phyloP scores from a whole-genome alignment of 352 stramenopile genomes.

The Globisporangium sylvaticum region DNA sequence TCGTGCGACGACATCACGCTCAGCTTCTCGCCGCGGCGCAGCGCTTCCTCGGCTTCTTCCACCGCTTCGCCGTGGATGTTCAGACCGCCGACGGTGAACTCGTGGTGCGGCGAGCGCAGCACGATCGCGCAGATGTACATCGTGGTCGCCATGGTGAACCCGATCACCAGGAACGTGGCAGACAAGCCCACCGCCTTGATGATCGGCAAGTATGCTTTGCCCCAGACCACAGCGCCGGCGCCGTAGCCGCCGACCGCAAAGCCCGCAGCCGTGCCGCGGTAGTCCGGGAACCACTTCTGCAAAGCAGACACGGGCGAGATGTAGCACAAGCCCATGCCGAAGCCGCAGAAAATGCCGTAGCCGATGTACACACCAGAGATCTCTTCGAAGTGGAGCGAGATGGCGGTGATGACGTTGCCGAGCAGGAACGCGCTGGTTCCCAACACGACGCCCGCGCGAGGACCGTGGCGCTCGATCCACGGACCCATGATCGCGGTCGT shows the following conservation, averaged over 20 bases:
- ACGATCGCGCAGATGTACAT: slow-evolving; percentile 40
- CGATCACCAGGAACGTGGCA: slow-evolving; percentile 46
- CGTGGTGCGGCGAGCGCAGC: slow-evolving; percentile 41
- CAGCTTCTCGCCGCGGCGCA: slow-evolving; percentile 34
- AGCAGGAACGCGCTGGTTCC: slow-evolving; percentile 49
- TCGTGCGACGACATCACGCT: slow-evolving; percentile 41
- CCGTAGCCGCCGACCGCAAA: slow-evolving; percentile 68
- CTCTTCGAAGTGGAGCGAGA: slow-evolving; percentile 42
- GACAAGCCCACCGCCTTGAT: slow-evolving; percentile 44
- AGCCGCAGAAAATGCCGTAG: slow-evolving; percentile 62
- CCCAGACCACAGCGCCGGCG: slow-evolving; percentile 58
- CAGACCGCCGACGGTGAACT: slow-evolving; percentile 42
- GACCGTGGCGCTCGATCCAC: slow-evolving; percentile 63
- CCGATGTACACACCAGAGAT: slow-evolving; percentile 59
- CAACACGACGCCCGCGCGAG: slow-evolving; percentile 42
- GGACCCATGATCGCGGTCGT: slow-evolving; percentile 62
- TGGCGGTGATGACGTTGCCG: slow-evolving; percentile 42
- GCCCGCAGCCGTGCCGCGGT: slow-evolving; percentile 58
- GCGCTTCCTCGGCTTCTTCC: slow-evolving; percentile 27
- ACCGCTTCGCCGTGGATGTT: slow-evolving; percentile 63
- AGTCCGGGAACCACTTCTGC: slow-evolving; percentile 80
- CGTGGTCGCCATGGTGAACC: slow-evolving; percentile 32
- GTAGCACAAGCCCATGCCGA: slow-evolving; percentile 68
- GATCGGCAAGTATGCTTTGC: slow-evolving; percentile 59
- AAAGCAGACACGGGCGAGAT: slow-evolving; percentile 71